phyloP scores from a whole-genome alignment of 441 rosid genomes.

The Cnidoscolus chayamansa region DNA sequence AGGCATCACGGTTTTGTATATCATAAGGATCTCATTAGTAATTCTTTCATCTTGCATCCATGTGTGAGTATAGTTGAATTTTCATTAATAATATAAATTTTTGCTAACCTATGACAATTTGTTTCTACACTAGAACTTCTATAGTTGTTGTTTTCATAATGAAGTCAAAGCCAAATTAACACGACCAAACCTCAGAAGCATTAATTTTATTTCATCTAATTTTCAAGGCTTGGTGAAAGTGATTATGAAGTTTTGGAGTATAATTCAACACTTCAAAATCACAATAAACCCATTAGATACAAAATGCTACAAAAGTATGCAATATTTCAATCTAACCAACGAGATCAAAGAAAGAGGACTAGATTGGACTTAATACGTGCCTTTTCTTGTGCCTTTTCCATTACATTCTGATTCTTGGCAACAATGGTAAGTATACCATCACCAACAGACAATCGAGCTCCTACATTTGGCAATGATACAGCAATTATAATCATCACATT shows the following conservation, averaged over 20 bases:
- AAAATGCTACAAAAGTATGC: background rate
- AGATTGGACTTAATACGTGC: conserved; percentile 35
- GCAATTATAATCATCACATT: conserved; percentile 7
- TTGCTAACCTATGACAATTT: background rate
- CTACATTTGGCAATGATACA: conserved; percentile 37
- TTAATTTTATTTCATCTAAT: background rate
- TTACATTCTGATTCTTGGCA: conserved; percentile 72
- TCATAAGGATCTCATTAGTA: background rate
- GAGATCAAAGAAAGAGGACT: background rate
- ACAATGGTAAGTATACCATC: conserved; percentile 76
- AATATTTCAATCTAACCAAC: background rate
- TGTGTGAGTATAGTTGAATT: background rate
- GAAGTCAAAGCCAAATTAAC: background rate
- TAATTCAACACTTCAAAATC: background rate
- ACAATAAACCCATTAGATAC: background rate
- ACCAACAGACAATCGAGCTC: conserved; percentile 70
- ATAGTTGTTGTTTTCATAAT: background rate
- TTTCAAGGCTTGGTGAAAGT: background rate
- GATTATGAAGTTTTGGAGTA: conserved; percentile 1
- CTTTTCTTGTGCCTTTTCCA: conserved; percentile 87
- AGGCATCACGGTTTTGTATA: background rate
- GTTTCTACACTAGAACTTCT: background rate
- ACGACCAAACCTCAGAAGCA: background rate
- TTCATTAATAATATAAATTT: background rate
- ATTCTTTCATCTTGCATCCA: background rate